Evolutionary conservation across 441 rosid genomes (phyloP), one percentile per base, ranked within the genome.

Genomic region (Pelargonium cotyledonis): DNA sequence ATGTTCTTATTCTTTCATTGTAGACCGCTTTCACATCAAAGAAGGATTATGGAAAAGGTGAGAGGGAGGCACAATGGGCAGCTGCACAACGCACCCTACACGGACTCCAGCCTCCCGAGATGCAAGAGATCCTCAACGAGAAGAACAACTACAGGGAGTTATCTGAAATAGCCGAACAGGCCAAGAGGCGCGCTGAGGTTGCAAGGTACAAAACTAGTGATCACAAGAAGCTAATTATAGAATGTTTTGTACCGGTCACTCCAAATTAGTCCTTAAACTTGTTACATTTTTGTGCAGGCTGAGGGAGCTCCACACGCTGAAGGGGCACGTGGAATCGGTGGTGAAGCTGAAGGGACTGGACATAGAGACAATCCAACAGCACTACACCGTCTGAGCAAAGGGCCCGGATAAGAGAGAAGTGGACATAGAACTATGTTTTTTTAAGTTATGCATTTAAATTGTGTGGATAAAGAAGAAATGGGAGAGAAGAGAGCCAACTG

Each of bases 11-110:
- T 26, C 31, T 26, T 1, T 29, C 35, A 29, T 29, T 29, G 35
- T 29, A 85, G 92, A 85, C 89, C 2, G 89, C 92, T n/a, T 88
- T 88, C 80, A 85, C 92, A 46, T 79, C 92, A 3, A 88, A 84
- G 86, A 88, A 81, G 81, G 88, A 88, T 69, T 88, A 84, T 47
- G 92, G 92, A 7, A 88, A 44, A 63, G 92, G 83, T 4, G 92
- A 85, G 70, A 81, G 89, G 68, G 92, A 87, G 70, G 92, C 92
- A 31, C 89, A 85, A 19, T 88, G 92, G 92, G 90, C 90, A 1
- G 65, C 79, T 64, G 87, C 87, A 69, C 92, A 88, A 75, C 88
- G 92, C 49, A 88, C 92, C 14, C 83, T 88, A 1, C 90, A 85
- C 10, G 92, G 92, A 19, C 80, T 88, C 63, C 86, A 84, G 26